Percentiles rank a stretch among this genome's conserved stretches.
phyloP scores from a whole-genome alignment of 75 land plant genomes.

The Adiantum capillusveneris region DNA sequence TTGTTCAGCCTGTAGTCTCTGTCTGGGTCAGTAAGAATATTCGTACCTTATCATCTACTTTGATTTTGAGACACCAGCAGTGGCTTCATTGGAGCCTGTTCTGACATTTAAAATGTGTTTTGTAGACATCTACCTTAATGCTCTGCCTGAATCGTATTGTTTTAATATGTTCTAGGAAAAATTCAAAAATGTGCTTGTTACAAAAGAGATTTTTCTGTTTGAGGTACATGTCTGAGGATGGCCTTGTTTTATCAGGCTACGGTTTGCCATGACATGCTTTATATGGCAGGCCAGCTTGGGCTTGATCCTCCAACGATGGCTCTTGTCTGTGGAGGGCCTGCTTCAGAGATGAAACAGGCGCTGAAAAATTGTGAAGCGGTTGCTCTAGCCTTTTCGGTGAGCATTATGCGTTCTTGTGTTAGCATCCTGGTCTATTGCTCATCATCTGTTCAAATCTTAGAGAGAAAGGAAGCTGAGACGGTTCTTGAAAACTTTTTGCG shows the following conservation, averaged over 20 bases:
- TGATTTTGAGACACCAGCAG: no score
- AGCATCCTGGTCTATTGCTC: constrained; percentile 66
- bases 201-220: no score
- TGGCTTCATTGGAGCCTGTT: no score
- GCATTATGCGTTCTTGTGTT: constrained; percentile 42
- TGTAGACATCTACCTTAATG: no score
- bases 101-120: no score
- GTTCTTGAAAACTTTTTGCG: constrained; percentile 24
- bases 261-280: constrained; percentile 53
- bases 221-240: no score
- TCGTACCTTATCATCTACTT: no score
- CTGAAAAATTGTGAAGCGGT: constrained; percentile 86
- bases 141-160: no score
- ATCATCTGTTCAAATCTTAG: constrained; percentile 14
- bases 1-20: no score
- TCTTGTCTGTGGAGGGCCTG: constrained; percentile 55
- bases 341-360: constrained; percentile 56
- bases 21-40: no score
- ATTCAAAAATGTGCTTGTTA: no score
- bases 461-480: constrained; percentile 35
- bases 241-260: constrained; percentile 66
- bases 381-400: constrained; percentile 47
- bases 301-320: constrained; percentile 95
- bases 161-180: neutral
- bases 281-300: constrained; percentile 98